Evolutionary conservation across 352 stramenopile species (phyloP).

Genomic region (Pythium oligandrum): DNA sequence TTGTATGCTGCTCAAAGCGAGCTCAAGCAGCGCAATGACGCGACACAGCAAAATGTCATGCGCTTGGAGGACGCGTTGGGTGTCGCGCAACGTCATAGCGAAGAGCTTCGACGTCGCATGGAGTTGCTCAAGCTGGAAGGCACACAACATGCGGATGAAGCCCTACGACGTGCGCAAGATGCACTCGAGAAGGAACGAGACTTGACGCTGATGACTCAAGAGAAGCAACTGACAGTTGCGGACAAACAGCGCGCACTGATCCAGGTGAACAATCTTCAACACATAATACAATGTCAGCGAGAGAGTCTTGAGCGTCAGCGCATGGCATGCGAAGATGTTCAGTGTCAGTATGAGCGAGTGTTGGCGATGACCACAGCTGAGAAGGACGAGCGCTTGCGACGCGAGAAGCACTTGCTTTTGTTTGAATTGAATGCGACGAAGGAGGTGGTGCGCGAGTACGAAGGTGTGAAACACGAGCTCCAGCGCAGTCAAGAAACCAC

Average conservation of each 20-base stretch:
- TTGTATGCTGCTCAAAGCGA: constrained; percentile 45
- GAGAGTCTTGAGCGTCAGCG: constrained; percentile 28
- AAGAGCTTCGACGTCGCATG: constrained; percentile 47
- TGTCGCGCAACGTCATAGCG: constrained; percentile 28
- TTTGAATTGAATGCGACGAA: constrained; percentile 38
- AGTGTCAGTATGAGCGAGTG: constrained; percentile 22
- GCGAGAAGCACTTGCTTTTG: constrained; percentile 39
- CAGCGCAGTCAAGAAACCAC: constrained; percentile 7
- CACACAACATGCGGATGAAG: constrained; percentile 31
- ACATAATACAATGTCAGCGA: constrained; percentile 21
- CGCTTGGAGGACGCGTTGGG: constrained; percentile 39
- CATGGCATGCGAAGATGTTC: constrained; percentile 48
- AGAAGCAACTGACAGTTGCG: constrained; percentile 23
- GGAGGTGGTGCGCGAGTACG: constrained; percentile 33
- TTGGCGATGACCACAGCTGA: constrained; percentile 31
- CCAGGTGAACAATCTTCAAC: constrained; percentile 40
- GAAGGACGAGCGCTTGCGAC: constrained; percentile 38
- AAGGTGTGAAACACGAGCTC: constrained; percentile 32
- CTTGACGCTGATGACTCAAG: constrained; percentile 23
- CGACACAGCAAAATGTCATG: constrained; percentile 38
- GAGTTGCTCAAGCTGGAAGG: constrained; percentile 48
- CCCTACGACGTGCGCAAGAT: constrained; percentile 24
- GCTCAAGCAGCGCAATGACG: constrained; percentile 55
- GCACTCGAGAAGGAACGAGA: constrained; percentile 35
- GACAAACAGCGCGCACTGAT: constrained; percentile 49